These are phyloP conservation scores for Trypanosoma theileri DNA, from an alignment of 208 protist species.

Conservation along the genomic window DNA sequence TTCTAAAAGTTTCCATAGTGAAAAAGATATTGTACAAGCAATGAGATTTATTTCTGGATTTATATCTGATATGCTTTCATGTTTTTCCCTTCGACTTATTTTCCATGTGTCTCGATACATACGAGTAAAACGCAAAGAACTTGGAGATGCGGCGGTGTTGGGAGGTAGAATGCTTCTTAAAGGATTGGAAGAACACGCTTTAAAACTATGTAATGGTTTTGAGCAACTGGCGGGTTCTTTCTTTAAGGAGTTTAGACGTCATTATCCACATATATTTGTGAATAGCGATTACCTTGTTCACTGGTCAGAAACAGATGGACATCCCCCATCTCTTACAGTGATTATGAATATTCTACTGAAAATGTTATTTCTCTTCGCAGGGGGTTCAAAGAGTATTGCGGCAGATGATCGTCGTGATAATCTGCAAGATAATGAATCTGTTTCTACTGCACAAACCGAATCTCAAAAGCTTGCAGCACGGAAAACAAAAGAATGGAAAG, in stretches of 20 bases:
- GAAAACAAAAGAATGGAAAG: neutral
- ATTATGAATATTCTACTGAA: conserved; percentile 44
- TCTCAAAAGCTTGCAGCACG: neutral
- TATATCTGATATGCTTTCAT: conserved; percentile 50
- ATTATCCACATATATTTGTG: conserved; percentile 60
- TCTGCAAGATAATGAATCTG: neutral
- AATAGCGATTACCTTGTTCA: conserved; percentile 25
- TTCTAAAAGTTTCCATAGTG: conserved; percentile 27
- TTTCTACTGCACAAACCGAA: neutral
- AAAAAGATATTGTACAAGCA: conserved; percentile 43
- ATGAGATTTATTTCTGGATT: conserved; percentile 54
- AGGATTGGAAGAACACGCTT: neutral
- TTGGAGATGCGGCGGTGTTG: no score
- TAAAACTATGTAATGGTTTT: neutral
- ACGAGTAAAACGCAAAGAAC: neutral
- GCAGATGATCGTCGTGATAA: conserved; percentile 48
- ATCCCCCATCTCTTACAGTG: conserved; percentile 36
- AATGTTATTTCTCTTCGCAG: conserved; percentile 62
- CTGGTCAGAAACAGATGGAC: conserved; percentile 23
- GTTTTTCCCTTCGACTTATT: conserved; percentile 40
- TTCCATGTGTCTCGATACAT: conserved; percentile 20
- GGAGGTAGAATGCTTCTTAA: neutral
- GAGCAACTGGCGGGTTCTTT: conserved; percentile 22
- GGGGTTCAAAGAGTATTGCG: conserved; percentile 54
- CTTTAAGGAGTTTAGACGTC: conserved; percentile 37